Percentiles rank a stretch among this genome's conserved stretches.
phyloP scores from a whole-genome alignment of 176 grass and related monocot genomes.

The Aegilops tauschii region DNA sequence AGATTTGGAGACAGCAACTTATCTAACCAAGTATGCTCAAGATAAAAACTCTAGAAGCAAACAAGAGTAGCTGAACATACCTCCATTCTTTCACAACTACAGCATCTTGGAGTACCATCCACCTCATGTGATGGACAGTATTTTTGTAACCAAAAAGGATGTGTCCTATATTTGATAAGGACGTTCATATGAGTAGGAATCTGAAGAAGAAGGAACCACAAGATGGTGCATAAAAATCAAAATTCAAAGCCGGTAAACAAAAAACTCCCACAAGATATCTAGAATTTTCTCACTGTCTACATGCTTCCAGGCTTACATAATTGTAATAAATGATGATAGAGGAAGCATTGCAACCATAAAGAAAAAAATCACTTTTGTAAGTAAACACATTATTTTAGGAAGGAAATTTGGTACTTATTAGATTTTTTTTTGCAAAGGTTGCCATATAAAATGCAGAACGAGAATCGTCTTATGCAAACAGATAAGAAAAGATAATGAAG shows the following conservation, averaged over 20 bases:
- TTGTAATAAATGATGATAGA: neutral
- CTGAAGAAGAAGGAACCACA: slow-evolving; percentile 49
- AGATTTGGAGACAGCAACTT: neutral
- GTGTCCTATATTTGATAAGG: slow-evolving; percentile 90
- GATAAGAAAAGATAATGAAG: slow-evolving; percentile 1
- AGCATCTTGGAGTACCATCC: slow-evolving; percentile 92
- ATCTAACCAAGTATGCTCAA: slow-evolving; percentile 11
- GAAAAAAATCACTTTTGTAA: neutral
- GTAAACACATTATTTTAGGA: too few species aligned
- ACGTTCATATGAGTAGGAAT: slow-evolving; percentile 85
- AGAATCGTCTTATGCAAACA: neutral
- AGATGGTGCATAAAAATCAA: slow-evolving; percentile 15
- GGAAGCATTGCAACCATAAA: slow-evolving; percentile 7
- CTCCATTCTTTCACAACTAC: slow-evolving; percentile 98
- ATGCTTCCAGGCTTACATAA: slow-evolving; percentile 1
- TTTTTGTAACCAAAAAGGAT: slow-evolving; percentile 97
- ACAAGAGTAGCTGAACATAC: slow-evolving; percentile 36
- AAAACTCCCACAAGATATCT: neutral
- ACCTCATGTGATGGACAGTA: slow-evolving; percentile 97
- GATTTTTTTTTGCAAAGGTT: neutral
- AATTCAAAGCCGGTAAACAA: neutral
- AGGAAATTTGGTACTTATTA: too few species aligned
- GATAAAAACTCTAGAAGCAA: slow-evolving; percentile 1
- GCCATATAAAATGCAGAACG: slow-evolving; percentile 3
- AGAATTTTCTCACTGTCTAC: neutral